Conservation (phyloP, 2,329 filamentous ascomycete genomes). For the Fusarium staphyleae region DNA sequence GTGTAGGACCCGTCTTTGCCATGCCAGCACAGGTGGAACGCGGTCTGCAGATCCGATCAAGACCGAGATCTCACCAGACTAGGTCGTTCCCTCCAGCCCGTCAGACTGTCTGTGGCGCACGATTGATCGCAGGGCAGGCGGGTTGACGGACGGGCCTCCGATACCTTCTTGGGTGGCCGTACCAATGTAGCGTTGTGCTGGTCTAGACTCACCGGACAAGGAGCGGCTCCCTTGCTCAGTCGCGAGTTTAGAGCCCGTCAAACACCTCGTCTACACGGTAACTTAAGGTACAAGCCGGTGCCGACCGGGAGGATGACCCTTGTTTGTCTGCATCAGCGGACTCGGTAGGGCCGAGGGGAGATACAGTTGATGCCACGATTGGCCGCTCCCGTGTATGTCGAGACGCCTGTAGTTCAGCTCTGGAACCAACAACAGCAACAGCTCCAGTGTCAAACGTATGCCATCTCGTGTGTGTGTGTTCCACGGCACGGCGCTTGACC, state of each 20-base stretch:
- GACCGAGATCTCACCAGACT: conserved; percentile 27
- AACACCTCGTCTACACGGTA: not conserved
- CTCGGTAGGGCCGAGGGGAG: conserved; percentile 1
- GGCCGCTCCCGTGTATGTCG: not conserved
- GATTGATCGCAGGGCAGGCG: conserved; percentile 9
- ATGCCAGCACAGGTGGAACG: conserved; percentile 26
- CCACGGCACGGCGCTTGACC: conserved; percentile 6
- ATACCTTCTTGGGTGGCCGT: conserved; percentile 7
- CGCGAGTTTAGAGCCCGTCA: not conserved
- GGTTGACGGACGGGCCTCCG: conserved; percentile 36
- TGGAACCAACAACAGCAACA: not conserved
- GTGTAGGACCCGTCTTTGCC: conserved; percentile 1
- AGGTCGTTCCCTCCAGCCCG: not conserved
- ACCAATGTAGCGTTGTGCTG: not conserved
- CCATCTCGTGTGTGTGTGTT: not conserved
- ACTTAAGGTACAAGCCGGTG: not conserved
- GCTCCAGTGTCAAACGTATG: not conserved
- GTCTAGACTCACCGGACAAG: conserved; percentile 11
- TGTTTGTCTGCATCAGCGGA: not conserved
- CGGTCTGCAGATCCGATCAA: conserved; percentile 34
- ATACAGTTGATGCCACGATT: not conserved
- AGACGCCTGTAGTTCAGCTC: too few relatives aligned
- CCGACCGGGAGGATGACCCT: not conserved
- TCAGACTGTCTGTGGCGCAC: not conserved
- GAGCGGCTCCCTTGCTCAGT: not conserved